A percentile compares a stretch with the other conserved stretches of the same genome.
phyloP scores from a whole-genome alignment of 768 basidiomycete species.

The Amanita pseudoporphyria region DNA sequence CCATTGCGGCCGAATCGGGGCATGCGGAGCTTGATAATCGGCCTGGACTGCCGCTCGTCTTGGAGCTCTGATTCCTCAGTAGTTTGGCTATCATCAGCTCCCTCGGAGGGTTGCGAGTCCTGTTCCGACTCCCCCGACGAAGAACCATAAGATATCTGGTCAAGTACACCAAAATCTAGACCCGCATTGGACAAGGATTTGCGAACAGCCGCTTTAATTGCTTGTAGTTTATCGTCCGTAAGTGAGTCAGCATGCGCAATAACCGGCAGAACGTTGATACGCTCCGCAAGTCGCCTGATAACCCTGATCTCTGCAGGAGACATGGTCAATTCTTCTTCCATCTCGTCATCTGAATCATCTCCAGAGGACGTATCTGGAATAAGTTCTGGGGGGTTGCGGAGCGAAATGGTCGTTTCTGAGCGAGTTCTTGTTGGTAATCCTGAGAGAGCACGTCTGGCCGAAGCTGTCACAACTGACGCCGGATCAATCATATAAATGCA shows the following conservation, averaged over 20 bases:
- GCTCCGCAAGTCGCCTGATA: slow-evolving; percentile 62
- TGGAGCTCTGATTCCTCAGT: slow-evolving; percentile 31
- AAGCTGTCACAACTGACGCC: slow-evolving; percentile 48
- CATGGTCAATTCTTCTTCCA: slow-evolving; percentile 50
- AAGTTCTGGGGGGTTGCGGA: slow-evolving; percentile 42
- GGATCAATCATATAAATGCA: slow-evolving; percentile 86
- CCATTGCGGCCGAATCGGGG: slow-evolving; percentile 35
- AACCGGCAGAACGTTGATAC: slow-evolving; percentile 75
- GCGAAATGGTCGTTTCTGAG: slow-evolving; percentile 59
- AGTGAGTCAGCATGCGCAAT: slow-evolving; percentile 75
- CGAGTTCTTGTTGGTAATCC: slow-evolving; percentile 43
- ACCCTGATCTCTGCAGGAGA: slow-evolving; percentile 72
- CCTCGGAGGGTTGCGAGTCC: slow-evolving; percentile 7
- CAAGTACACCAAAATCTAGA: slow-evolving; percentile 71
- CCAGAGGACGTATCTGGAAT: slow-evolving; percentile 44
- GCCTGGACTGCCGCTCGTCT: slow-evolving; percentile 51
- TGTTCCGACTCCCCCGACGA: neutral
- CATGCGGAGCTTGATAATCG: slow-evolving; percentile 64
- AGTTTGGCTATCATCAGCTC: slow-evolving; percentile 16
- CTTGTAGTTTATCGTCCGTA: slow-evolving; percentile 64
- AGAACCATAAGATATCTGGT: slow-evolving; percentile 13
- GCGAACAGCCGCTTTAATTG: slow-evolving; percentile 57
- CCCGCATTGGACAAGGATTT: slow-evolving; percentile 55
- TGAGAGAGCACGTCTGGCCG: slow-evolving; percentile 39
- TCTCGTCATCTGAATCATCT: slow-evolving; percentile 40